Percentiles rank a stretch among this genome's conserved stretches.
Conservation (phyloP, 495 filamentous ascomycete genomes). For the Talaromyces nanjingensis region DNA sequence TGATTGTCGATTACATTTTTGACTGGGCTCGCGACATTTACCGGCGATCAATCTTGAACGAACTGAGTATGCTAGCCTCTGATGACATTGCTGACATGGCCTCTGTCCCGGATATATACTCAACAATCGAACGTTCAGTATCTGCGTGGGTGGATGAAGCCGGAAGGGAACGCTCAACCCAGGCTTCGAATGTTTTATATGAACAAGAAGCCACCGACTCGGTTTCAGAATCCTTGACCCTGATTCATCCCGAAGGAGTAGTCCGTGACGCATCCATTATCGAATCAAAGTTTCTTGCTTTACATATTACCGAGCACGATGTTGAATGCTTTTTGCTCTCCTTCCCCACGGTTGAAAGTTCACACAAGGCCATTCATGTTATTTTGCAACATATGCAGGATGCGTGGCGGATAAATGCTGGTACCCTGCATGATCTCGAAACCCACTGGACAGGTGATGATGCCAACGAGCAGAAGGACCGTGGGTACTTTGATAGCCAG, state of each 20-base stretch:
- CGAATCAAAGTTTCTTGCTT: neutral
- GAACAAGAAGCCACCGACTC: neutral
- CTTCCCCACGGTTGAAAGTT: neutral
- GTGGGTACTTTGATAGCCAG: neutral
- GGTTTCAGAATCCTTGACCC: neutral
- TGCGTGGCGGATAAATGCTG: neutral
- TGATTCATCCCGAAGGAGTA: neutral
- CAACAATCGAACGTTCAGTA: neutral
- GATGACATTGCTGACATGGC: neutral
- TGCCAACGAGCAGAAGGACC: neutral
- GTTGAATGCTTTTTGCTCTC: neutral
- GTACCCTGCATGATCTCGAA: neutral
- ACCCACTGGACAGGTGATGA: neutral
- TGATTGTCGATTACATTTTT: constrained; percentile 29
- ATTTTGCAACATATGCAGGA: neutral
- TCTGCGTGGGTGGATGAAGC: neutral
- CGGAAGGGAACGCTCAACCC: neutral
- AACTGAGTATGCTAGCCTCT: neutral
- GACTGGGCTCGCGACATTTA: constrained; percentile 30
- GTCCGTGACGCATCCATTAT: neutral
- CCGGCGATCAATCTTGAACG: constrained; percentile 9
- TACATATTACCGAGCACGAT: neutral
- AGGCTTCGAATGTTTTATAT: neutral
- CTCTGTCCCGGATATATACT: neutral
- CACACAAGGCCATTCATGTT: neutral